phyloP scores from a whole-genome alignment of 2,329 filamentous ascomycete genomes.

The Verticillium zaregamsianum region DNA sequence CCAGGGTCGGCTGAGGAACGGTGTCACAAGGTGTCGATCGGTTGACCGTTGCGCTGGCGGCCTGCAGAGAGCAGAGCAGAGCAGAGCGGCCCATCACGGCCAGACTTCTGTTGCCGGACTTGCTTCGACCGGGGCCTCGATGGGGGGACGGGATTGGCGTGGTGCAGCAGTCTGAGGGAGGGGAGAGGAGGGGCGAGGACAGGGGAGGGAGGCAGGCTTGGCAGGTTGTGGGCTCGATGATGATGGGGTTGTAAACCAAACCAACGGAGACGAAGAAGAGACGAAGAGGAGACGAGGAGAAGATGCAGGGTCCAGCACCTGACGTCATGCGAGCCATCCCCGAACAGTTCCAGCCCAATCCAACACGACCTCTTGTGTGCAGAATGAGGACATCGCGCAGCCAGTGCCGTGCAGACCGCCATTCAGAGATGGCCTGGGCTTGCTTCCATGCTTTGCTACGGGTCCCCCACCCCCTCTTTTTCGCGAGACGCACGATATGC shows the following conservation, averaged over 20 bases:
- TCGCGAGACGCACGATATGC: background rate
- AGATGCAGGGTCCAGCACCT: background rate
- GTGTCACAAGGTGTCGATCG: conserved; percentile 5
- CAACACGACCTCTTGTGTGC: background rate
- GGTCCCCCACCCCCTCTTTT: background rate
- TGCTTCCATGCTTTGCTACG: background rate
- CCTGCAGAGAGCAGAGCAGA: background rate
- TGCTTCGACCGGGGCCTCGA: background rate
- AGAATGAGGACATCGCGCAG: conserved; percentile 1
- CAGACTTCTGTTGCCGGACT: background rate
- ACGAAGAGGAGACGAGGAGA: background rate
- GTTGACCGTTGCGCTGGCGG: background rate
- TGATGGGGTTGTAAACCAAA: background rate
- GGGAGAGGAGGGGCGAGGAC: too few species aligned
- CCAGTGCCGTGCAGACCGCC: background rate
- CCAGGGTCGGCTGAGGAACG: background rate
- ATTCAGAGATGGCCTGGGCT: background rate
- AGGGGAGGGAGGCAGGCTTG: background rate
- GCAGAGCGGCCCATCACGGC: background rate
- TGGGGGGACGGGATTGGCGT: background rate
- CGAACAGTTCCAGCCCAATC: background rate
- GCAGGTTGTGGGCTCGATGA: background rate
- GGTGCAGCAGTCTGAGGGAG: background rate
- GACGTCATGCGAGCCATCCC: conserved; percentile 1
- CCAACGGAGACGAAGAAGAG: background rate